Base-by-base conservation (phyloP, 2,329 filamentous ascomycete species). In the Arthroderma sp. region DNA sequence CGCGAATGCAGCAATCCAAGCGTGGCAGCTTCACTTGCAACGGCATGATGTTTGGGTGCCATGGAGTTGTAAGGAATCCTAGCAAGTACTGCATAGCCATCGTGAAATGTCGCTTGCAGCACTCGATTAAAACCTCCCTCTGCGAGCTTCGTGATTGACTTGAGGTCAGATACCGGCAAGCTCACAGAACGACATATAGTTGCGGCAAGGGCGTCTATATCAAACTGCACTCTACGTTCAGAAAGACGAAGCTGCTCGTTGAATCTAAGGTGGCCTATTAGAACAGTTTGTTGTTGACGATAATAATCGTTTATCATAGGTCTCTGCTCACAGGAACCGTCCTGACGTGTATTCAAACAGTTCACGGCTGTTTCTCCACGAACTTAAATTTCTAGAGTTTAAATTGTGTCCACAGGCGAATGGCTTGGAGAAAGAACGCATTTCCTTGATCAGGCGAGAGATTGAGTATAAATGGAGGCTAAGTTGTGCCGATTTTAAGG, bases 351-450 rank as follows among this genome's bases (percentile, higher is more conserved):
- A 54, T 15, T 54, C 37, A 39, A 54, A 54, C n/a, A 54, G 8
- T 8, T 38, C 53, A 71, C 71, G 57, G 75, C 61, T 56, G 75
- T 73, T 8, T 70, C 25, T 51, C 15, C 17, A 25, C 15, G 28
- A 6, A 9, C 25, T 31, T 25, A 51, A 2, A 2, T 15, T 33
- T 8, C 44, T 51, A 13, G 25, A 13, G n/a, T 1, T 13, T 19
- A 31, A 13, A 8, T 33, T n/a, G 23, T 25, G 44, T 17, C 4
- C 23, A 33, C 11, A 19, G 19, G 25, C 25, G 23, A 33, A n/a
- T n/a, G n/a, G n/a, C n/a, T n/a, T n/a, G n/a, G n/a, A n/a, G n/a
- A n/a, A n/a, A n/a, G n/a, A n/a, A n/a, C n/a, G n/a, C n/a, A n/a
- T n/a, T n/a, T n/a, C n/a, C n/a, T n/a, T n/a, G n/a, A n/a, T n/a